Evolutionary conservation across 2,329 filamentous ascomycete genomes (phyloP), one percentile per base, ranked within the genome.

Genomic region (Mariannaea elegans): DNA sequence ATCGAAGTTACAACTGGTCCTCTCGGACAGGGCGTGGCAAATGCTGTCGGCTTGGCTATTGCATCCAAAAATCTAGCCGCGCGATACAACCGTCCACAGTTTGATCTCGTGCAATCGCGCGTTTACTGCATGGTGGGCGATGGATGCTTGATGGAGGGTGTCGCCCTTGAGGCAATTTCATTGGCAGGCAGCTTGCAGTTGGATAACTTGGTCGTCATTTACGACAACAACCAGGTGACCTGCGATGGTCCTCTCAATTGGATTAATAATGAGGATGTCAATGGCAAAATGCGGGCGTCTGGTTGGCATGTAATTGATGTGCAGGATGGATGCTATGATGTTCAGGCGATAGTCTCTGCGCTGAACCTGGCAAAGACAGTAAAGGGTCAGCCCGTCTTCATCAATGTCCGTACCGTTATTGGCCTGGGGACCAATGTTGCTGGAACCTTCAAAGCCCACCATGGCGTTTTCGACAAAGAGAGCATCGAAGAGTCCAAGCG

Each of bases 1-100:
- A 77, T 87, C 36, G 84, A 86, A 67, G 82, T 87, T 1, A 86
- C 84, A 0, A 86, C 84, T 0, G 84, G 84, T 0, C 84, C 84
- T 0, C 75, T 87, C 0, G 84, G 84, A 2, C 84, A 86, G 63
- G 84, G 84, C 9, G 73, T 87, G 7, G 81, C 84, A 8, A 86
- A 87, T 62, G 81, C 84, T 1, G 83, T 86, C 3, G 84, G 84
- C 5, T 67, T 86, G 18, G 84, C 84, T 2, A 83, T 85, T 65
- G 84, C 84, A 0, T 78, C 79, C 3, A 86, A 85, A 72, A 79
- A 85, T 58, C 73, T 86, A 1, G 78, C 75, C 3, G 80, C 82
- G 3, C 80, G 73, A 0, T 86, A 79, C 72, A 86, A 86, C 71
- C 75, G 73, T 21, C 81, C 81, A 0, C 79, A 76, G 0, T 81